Evolutionary conservation across 2,329 filamentous ascomycete species (phyloP), one percentile per base, ranked within the genome.

Genomic region (Colletotrichum sp.): DNA sequence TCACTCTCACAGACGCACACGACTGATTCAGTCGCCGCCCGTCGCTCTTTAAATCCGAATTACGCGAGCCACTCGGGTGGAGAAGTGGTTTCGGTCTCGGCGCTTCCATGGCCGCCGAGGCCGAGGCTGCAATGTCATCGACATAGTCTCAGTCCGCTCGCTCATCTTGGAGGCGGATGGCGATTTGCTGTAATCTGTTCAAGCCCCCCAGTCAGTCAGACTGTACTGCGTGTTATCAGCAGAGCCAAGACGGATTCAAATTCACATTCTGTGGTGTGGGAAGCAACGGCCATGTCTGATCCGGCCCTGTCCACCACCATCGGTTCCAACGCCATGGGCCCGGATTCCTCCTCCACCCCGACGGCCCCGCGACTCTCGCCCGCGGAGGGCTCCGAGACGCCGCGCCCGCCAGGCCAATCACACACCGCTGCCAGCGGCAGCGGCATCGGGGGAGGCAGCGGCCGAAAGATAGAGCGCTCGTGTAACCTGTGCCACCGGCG

Each of bases 401-500:
- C 57, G 24, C 16, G 18, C 12, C 13, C 24, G 26, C 28, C 72
- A 32, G 55, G n/a, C 26, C 52, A 62, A 28, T 68, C 55, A 30
- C 63, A 34, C 28, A 52, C n/a, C 32, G n/a, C 57, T 16, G 64
- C 18, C n/a, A 26, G 34, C 65, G 66, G 26, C 8, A 63, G 8
- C n/a, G 64, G 60, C 16, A 66, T 16, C 16, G 36, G 67, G 18
- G 55, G n/a, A 16, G 60, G 18, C 24, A 16, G 26, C 39, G 71
- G 60, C 36, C 71, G 75, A 18, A 77, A 59, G 55, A 52, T 69
- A n/a, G 71, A 78, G 39, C 80, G 83, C 21, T 85, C 84, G 8
- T 85, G 83, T 59, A 69, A 72, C n/a, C 72, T 77, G 6, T 85
- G 83, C 78, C 81, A 82, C 71, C 77, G 79, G 28, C 79, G 79